Base-by-base conservation (phyloP, 257 asterid species). In the Fraxinus cuspidata region DNA sequence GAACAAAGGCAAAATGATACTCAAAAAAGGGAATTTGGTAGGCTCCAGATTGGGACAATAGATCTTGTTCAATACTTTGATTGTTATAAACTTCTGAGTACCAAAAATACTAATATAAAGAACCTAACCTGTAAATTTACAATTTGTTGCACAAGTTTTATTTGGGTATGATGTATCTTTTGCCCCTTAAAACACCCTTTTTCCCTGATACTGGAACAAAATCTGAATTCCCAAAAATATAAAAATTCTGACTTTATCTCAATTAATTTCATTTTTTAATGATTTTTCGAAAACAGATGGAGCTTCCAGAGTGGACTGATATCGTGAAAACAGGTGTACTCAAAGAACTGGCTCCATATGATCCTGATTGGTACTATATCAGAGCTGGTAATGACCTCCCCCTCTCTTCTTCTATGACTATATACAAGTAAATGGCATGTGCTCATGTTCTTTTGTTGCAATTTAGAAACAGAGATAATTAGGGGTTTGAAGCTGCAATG, bases 311-410 rank as follows among this genome's bases (percentile, higher is more conserved):
- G n/a, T 87, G 90, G 90, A 82, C 88, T 25, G 88, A 87, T 58
- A 87, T 87, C 13, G 88, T 84, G 71, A 86, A 86, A 80, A 86
- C 87, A 7, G 90, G 85, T 27, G 79, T 47, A 34, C 81, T 80
- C 69, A 86, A 86, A 53, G 90, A 86, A 83, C 84, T 84, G 73
- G 88, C 90, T 18, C 88, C 98, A 0, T 94, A 94, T 71, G 98
- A 94, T 81, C 92, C 97, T 10, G 98, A 94, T 83, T 94, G 98
- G 98, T 94, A 92, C 88, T 94, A 88, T 82, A 86, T 92, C 69
- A 84, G 98, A 82, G 97, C 98, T 25, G 98, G 98, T 94, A 85
- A 3, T 9, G 11, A 32, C 27, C 11, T 38, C 4, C 15, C 21
- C 38, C 44, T 47, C n/a, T 19, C 11, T 2, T 5, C 25, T 53